Conservation (phyloP, 108 stramenopile species). For the Poteriospumella lacustris region DNA sequence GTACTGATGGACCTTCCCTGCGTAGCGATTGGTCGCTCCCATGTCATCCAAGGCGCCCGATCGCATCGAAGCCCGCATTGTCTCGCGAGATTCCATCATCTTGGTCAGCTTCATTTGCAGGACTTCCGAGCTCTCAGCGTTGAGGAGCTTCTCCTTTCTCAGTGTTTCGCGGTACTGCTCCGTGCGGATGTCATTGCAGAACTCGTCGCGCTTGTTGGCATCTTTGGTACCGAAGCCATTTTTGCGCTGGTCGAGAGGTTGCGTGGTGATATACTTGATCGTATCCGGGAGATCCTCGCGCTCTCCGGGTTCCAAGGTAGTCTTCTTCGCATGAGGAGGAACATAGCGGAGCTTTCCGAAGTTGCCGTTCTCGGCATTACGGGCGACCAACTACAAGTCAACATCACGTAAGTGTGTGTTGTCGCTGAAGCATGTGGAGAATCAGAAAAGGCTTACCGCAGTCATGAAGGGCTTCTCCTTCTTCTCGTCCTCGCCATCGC, state of each 20-base stretch:
- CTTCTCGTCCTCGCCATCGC: too few species aligned
- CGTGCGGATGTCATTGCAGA: constrained; percentile 52
- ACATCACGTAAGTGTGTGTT: background rate
- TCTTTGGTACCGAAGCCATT: constrained; percentile 60
- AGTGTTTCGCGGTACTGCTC: constrained; percentile 54
- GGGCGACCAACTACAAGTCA: background rate
- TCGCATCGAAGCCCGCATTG: too few species aligned
- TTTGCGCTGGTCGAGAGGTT: constrained; percentile 53
- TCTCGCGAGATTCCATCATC: constrained; percentile 24
- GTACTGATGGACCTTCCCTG: constrained; percentile 41
- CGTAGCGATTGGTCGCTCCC: background rate
- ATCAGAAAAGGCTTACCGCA: constrained; percentile 13
- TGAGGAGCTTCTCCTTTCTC: constrained; percentile 47
- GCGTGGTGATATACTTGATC: constrained; percentile 53
- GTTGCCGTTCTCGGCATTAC: constrained; percentile 20
- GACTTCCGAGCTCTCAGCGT: constrained; percentile 13
- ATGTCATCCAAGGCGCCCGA: background rate
- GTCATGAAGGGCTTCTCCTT: background rate
- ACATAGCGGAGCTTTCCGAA: background rate
- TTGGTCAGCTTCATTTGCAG: constrained; percentile 33
- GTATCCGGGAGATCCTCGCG: background rate
- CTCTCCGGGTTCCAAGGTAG: too few species aligned
- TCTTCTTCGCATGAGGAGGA: too few species aligned
- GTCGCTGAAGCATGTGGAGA: background rate
- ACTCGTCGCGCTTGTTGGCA: constrained; percentile 57